phyloP scores from a whole-genome alignment of 2,329 filamentous ascomycete genomes.

The Annulohypoxylon truncatum region DNA sequence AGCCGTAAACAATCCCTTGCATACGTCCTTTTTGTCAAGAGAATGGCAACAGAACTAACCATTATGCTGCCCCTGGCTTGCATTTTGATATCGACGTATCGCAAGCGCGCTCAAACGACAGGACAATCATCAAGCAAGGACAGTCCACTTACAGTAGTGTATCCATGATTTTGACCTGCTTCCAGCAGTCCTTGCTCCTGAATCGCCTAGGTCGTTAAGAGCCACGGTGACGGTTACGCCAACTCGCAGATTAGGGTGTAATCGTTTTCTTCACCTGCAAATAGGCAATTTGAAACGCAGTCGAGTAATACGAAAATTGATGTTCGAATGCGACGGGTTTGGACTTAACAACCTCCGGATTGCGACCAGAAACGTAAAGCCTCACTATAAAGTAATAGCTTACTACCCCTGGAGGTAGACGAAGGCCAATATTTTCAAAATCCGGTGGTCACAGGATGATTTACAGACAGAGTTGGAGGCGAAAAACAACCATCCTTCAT shows the following conservation, averaged over 20 bases:
- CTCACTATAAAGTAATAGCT: slow-evolving; percentile 7
- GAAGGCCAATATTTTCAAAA: not conserved
- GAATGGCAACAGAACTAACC: slow-evolving; percentile 12
- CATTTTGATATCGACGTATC: not conserved
- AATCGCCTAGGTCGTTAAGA: slow-evolving; percentile 2
- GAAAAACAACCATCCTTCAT: not conserved
- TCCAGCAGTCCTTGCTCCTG: slow-evolving; percentile 12
- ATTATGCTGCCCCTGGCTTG: not conserved
- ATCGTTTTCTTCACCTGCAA: not conserved
- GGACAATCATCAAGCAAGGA: slow-evolving; percentile 32
- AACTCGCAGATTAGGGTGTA: slow-evolving; percentile 1
- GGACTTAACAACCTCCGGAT: slow-evolving; percentile 3
- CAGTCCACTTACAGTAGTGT: slow-evolving; percentile 67
- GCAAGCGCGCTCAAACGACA: slow-evolving; percentile 21
- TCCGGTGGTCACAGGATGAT: not conserved
- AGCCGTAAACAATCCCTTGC: not conserved
- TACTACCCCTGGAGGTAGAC: slow-evolving; percentile 1
- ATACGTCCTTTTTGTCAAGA: not conserved
- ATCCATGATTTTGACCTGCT: slow-evolving; percentile 59
- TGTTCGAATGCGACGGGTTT: not conserved
- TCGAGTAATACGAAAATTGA: not conserved
- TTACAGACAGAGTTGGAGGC: slow-evolving; percentile 12
- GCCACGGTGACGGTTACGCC: not conserved
- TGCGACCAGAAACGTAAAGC: slow-evolving; percentile 4
- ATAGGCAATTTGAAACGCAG: not conserved